phyloP scores from a whole-genome alignment of 345 rosid species.

The Aegle marmelos region DNA sequence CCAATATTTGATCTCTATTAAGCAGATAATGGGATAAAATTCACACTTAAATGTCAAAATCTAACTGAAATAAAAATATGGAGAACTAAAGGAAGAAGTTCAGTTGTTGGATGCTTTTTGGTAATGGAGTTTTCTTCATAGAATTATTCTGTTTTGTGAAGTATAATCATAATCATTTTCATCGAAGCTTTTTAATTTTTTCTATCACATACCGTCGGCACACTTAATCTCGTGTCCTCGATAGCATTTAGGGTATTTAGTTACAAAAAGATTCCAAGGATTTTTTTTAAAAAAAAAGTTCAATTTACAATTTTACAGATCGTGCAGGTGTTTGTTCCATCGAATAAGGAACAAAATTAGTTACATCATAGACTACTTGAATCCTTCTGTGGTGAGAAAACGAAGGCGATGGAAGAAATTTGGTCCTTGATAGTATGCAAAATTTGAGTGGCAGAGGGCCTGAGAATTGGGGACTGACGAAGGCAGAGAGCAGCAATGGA shows the following conservation, averaged over 20 bases:
- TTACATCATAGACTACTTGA: not conserved
- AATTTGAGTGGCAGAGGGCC: conserved; percentile 64
- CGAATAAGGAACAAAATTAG: not conserved
- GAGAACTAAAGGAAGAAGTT: too few species aligned
- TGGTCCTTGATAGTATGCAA: conserved; percentile 33
- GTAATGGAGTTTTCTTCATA: not conserved
- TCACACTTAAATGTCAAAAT: not conserved
- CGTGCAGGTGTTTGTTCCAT: not conserved
- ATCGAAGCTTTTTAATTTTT: not conserved
- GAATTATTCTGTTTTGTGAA: not conserved
- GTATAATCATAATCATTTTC: not conserved
- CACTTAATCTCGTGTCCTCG: not conserved
- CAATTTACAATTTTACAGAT: conserved; percentile 12
- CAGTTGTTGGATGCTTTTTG: not conserved
- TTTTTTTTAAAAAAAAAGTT: not conserved
- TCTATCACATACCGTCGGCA: not conserved
- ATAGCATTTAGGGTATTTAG: not conserved
- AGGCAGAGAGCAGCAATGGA: conserved; percentile 50
- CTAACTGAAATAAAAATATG: not conserved
- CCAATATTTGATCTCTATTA: not conserved
- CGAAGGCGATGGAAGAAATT: conserved; percentile 36
- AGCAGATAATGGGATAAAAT: not conserved
- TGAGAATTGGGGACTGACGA: conserved; percentile 40
- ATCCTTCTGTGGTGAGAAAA: conserved; percentile 9
- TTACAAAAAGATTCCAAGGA: not conserved